Evolutionary conservation across 345 rosid genomes (phyloP).

Genomic region (Adansonia digitata): DNA sequence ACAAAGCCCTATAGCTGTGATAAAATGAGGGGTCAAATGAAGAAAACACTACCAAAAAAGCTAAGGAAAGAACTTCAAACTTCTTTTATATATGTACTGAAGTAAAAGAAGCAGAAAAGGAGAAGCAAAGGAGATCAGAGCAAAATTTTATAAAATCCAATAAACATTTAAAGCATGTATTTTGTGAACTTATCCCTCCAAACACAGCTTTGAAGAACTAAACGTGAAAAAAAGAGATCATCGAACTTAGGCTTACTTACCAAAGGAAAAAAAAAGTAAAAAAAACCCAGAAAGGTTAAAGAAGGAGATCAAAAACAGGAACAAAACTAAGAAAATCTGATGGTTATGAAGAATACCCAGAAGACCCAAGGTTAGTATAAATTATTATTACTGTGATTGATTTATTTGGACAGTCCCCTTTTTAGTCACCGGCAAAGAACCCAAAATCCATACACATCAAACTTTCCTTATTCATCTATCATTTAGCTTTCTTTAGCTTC

Average conservation of each 20-base stretch:
- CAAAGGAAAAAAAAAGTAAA: background rate
- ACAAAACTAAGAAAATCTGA: background rate
- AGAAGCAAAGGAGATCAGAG: background rate
- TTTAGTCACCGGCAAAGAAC: background rate
- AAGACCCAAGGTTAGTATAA: background rate
- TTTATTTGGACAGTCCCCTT: background rate
- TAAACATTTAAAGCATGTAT: background rate
- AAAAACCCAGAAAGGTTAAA: background rate
- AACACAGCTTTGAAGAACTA: background rate
- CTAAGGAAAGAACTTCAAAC: background rate
- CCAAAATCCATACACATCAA: background rate
- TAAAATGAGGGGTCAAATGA: background rate
- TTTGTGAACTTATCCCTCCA: background rate
- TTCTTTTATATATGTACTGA: background rate
- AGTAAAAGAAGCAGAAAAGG: background rate
- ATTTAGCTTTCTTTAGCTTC: background rate
- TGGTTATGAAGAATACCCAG: slow-evolving; percentile 2
- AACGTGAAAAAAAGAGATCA: background rate
- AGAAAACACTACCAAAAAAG: background rate
- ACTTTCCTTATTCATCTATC: slow-evolving; percentile 11
- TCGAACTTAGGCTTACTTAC: background rate
- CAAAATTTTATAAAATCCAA: background rate
- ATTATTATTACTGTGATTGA: background rate
- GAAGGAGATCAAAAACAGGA: background rate
- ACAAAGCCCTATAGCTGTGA: background rate